Base-by-base conservation (phyloP, 1,139 yeast genomes). In the Oligophagozyma castellii region DNA sequence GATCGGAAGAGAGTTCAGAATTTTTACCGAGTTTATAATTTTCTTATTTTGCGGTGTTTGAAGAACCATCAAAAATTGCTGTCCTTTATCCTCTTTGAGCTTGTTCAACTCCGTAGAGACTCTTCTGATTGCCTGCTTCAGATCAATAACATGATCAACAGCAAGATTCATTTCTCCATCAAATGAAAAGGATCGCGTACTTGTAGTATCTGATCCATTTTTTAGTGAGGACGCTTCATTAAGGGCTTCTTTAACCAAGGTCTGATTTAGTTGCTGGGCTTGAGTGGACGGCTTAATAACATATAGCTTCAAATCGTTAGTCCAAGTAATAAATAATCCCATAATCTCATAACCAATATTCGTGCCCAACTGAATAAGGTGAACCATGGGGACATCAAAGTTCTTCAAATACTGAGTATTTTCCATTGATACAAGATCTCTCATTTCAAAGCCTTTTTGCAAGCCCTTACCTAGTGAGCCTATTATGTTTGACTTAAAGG, bases 381-480 rank as follows among this genome's bases (percentile, higher is more conserved):
- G 80, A 5, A 77, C 59, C 16, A 76, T 62, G 30, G 73, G 77
- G 62, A 80, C 61, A 4, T 61, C 55, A 33, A 73, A 68, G 22
- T 65, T 55, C 31, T 59, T 58, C 46, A 75, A 56, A 43, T 78
- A 81, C 28, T 61, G 58, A 3, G 59, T 62, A 14, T 65, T 54
- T 12, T 65, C 67, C 4, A 65, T 56, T 40, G 59, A 55, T 12
- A 59, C 53, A 29, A 79, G 55, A 49, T 78, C 75, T 32, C 67
- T 68, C 34, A 69, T 50, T 13, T 76, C 71, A 53, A 92, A 92
- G 0, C 98, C 98, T 35, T 69, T 66, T 41, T 81, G 84, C 36
- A 92, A 59, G 15, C 95, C 94, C 43, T 68, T 71, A 6, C 95
- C 93, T n/a, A 89, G 60, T 2, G 89, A 70, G 12, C 95, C 95